Evolutionary conservation across 768 basidiomycete genomes (phyloP).

Genomic region (Coprinopsis cinerea): DNA sequence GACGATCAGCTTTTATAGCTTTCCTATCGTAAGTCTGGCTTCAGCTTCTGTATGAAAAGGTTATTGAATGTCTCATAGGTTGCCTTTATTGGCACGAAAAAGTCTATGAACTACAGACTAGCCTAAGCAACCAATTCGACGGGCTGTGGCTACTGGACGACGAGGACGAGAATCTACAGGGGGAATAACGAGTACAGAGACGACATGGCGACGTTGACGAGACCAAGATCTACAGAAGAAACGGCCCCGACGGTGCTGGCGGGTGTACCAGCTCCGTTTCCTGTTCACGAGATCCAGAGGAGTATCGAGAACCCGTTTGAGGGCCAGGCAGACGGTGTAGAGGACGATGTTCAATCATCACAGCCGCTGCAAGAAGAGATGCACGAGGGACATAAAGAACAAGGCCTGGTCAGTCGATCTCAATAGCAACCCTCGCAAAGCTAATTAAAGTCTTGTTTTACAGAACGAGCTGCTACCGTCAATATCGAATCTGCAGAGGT

Average conservation of each 20-base stretch:
- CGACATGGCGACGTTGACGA: conserved; percentile 36
- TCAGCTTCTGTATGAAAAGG: too few relatives aligned
- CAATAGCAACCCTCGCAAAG: too few relatives aligned
- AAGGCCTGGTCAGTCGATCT: too few relatives aligned
- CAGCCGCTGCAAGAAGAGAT: too few relatives aligned
- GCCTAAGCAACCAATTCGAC: background rate
- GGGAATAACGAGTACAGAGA: background rate
- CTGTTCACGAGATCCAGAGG: conserved; percentile 17
- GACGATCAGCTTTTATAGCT: too few relatives aligned
- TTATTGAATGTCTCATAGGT: too few relatives aligned
- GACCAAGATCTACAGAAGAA: conserved; percentile 23
- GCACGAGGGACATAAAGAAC: too few relatives aligned
- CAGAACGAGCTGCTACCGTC: conserved; percentile 65
- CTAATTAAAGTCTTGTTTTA: too few relatives aligned
- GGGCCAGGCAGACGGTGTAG: background rate
- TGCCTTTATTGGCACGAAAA: too few relatives aligned
- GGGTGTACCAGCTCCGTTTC: conserved; percentile 37
- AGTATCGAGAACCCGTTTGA: background rate
- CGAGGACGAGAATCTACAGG: background rate
- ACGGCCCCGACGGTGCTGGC: conserved; percentile 20
- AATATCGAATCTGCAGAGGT: conserved; percentile 66
- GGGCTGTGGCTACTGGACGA: background rate
- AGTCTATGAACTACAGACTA: too few relatives aligned
- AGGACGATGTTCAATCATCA: too few relatives aligned
- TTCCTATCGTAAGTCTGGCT: too few relatives aligned